phyloP scores from a whole-genome alignment of 768 basidiomycete genomes.

The Boletus sp. region DNA sequence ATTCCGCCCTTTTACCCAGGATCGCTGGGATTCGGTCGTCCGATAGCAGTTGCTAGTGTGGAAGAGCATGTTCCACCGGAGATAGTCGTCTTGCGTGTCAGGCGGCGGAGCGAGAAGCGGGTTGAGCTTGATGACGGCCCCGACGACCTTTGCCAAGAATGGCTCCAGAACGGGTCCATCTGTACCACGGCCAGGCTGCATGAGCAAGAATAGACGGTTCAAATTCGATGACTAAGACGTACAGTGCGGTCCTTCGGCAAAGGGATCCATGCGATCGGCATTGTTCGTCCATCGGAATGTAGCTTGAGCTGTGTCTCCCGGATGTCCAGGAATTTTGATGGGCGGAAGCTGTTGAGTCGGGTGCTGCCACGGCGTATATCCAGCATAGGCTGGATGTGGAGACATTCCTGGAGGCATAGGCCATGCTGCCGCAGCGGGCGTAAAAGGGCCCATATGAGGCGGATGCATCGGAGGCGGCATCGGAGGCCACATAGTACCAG shows the following conservation, averaged over 20 bases:
- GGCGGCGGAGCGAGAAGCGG: constrained; percentile 56
- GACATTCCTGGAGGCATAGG: constrained; percentile 28
- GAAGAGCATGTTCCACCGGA: constrained; percentile 78
- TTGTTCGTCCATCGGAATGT: constrained; percentile 30
- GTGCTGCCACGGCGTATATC: constrained; percentile 29
- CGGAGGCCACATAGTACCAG: constrained; percentile 23
- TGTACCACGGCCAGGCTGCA: constrained; percentile 23
- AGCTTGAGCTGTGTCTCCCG: constrained; percentile 27
- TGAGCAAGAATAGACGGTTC: constrained; percentile 8
- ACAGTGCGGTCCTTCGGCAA: constrained; percentile 44
- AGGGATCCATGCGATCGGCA: constrained; percentile 35
- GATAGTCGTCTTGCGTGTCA: constrained; percentile 43
- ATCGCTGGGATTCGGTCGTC: constrained; percentile 58
- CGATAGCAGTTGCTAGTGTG: constrained; percentile 57
- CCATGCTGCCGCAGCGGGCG: constrained; percentile 28
- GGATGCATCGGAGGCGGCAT: constrained; percentile 16
- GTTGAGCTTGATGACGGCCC: constrained; percentile 51
- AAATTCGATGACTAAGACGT: constrained; percentile 16
- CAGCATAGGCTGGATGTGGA: constrained; percentile 18
- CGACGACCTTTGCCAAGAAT: constrained; percentile 50
- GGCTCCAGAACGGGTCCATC: constrained; percentile 74
- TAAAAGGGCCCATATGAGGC: constrained; percentile 17
- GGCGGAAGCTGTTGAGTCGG: constrained; percentile 28
- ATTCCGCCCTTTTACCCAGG: constrained; percentile 65
- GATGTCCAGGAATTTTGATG: constrained; percentile 19